Conservation (phyloP, 495 filamentous ascomycete species). For the Hypoxylon cercidicola region DNA sequence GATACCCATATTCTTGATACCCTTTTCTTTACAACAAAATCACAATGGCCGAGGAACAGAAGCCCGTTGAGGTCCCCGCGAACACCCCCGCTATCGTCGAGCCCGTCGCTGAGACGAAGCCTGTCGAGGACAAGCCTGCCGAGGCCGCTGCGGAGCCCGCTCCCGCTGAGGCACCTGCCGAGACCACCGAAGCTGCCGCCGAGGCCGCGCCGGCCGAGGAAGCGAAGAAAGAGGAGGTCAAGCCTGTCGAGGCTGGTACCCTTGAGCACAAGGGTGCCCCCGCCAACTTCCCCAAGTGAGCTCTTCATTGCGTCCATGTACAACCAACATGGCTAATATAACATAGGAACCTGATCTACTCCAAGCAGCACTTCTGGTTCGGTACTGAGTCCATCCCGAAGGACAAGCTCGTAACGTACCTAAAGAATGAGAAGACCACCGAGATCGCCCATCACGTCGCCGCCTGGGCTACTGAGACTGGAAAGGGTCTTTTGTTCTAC, state of each 20-base stretch:
- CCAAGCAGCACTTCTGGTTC: slow-evolving; percentile 85
- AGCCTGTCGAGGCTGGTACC: slow-evolving; percentile 77
- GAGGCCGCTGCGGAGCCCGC: slow-evolving; percentile 54
- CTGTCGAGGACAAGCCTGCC: slow-evolving; percentile 54
- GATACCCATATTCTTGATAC: slow-evolving; percentile 61
- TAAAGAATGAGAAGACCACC: slow-evolving; percentile 85
- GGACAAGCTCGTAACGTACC: slow-evolving; percentile 77
- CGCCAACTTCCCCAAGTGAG: slow-evolving; percentile 84
- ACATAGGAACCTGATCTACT: slow-evolving; percentile 58
- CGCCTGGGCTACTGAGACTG: slow-evolving; percentile 91
- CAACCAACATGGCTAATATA: slow-evolving; percentile 34
- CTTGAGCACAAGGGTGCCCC: slow-evolving; percentile 90
- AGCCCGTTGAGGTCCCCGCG: slow-evolving; percentile 56
- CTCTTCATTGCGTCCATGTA: slow-evolving; percentile 7
- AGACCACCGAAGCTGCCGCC: slow-evolving; percentile 61
- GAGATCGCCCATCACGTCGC: slow-evolving; percentile 80
- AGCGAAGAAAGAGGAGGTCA: slow-evolving; percentile 65
- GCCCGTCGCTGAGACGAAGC: slow-evolving; percentile 57
- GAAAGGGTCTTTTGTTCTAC: slow-evolving; percentile 94
- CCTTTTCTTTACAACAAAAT: slow-evolving; percentile 55
- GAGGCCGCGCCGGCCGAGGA: slow-evolving; percentile 52
- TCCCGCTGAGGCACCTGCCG: slow-evolving; percentile 60
- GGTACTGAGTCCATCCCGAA: slow-evolving; percentile 80
- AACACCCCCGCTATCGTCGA: slow-evolving; percentile 52
- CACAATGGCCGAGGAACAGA: slow-evolving; percentile 62